Conservation (phyloP, 768 basidiomycete genomes). For the Kwoniella bestiolae region DNA sequence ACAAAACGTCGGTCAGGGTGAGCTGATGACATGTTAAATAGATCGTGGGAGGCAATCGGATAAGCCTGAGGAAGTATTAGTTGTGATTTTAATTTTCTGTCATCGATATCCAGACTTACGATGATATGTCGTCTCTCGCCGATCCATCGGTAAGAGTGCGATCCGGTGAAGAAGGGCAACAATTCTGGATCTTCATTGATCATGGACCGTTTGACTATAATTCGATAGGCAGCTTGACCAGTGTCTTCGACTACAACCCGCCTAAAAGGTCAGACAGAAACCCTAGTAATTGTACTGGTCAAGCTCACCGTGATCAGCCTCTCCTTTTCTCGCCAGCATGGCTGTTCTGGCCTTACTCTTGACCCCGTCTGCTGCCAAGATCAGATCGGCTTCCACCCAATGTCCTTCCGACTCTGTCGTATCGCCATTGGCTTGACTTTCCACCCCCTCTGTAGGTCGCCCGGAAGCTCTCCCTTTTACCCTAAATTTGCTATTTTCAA, state of each 20-base stretch:
- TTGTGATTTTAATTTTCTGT: too few relatives aligned
- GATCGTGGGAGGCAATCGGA: conserved; percentile 57
- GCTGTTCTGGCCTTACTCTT: conserved; percentile 55
- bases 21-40: conserved; percentile 59
- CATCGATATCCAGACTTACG: too few relatives aligned
- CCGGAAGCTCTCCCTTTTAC: conserved; percentile 14
- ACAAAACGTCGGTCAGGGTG: conserved; percentile 59
- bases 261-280: background rate
- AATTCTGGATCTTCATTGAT: conserved; percentile 57
- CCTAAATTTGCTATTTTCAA: conserved; percentile 42
- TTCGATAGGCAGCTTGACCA: conserved; percentile 60
- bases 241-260: conserved; percentile 47
- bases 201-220: conserved; percentile 55
- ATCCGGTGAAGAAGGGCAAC: conserved; percentile 54
- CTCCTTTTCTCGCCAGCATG: conserved; percentile 56
- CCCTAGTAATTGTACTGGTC: background rate
- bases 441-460: background rate
- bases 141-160: conserved; percentile 58
- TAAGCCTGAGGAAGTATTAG: conserved; percentile 55
- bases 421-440: background rate
- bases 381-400: conserved; percentile 56
- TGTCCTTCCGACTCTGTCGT: background rate
- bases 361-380: conserved; percentile 60
- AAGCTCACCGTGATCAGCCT: conserved; percentile 48
- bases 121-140: conserved; percentile 58